Base-by-base conservation (phyloP, 2,329 filamentous ascomycete species). In the Cladosporium velox region DNA sequence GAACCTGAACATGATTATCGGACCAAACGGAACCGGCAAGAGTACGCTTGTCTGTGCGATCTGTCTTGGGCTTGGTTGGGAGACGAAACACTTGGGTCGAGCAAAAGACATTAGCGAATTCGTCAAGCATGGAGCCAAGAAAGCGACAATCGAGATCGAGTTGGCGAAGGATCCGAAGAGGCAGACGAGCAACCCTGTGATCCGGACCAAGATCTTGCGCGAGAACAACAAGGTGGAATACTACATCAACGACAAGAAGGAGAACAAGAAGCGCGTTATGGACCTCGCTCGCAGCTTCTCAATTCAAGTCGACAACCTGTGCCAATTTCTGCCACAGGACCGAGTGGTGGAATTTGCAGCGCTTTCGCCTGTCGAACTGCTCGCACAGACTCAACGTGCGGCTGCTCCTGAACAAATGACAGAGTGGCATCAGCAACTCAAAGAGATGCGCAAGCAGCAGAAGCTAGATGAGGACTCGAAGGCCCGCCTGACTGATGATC, bases 21-120 rank as follows among this genome's bases (percentile, higher is more conserved):
- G 95, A 0, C 95, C 95, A n/a, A 99, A 99, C 74, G 95, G 95
- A 38, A 98, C 95, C 0, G 95, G 95, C 65, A 99, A 99, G 80
- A 98, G 94, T 79, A 97, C 95, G 0, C 84, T 99, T 30, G 94
- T 99, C 52, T 99, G 95, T 79, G 95, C 95, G 54, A 96, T 99
- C 71, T 98, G 95, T 75, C 81, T 99, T 15, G 95, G 95, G 2
- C 82, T 99, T 30, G 95, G 95, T 58, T 97, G 90, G 83, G 86
- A 88, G 35, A 88, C 93, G 28, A 87, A 90, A 78, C 87, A 93
- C 73, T 85, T 99, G 18, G 95, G 94, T 18, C 89, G 95, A 68
- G 93, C 93, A 7, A 93, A 91, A 72, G 88, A 92, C 15, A 83
- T 94, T 66, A 89, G 90, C 65, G 93, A 97, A 74, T 99, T 95